Evolutionary conservation across 2,329 filamentous ascomycete species (phyloP), one percentile per base, ranked within the genome.

Genomic region (Diaporthe ilicicola): DNA sequence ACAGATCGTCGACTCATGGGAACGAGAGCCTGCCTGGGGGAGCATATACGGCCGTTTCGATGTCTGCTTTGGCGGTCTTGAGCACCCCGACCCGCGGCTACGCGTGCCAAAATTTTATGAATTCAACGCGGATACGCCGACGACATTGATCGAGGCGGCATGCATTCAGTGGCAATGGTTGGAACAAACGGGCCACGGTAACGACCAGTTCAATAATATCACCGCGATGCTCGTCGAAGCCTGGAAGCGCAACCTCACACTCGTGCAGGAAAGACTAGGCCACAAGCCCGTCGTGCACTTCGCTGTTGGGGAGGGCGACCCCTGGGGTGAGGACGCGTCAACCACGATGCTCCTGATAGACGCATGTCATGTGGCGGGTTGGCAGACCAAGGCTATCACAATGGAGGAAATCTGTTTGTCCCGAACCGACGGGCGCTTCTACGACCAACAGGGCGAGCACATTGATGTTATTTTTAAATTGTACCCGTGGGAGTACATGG

Each of bases 101-200:
- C 17, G 70, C 8, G 27, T 44, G 9, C 70, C 70, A 24, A 65
- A 66, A 19, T 72, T 69, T 48, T 72, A 72, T 44, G 70, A 72
- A 39, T 72, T 72, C 50, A 72, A 72, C 66, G 70, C 70, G 9
- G 70, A 72, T 19, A 72, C 70, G 34, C 70, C 70, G 2, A 72
- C 67, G 17, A 66, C 70, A 19, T 24, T 72, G 34, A 24, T 72
- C n/a, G 70, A 72, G 59, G 37, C 67, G 6, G 67, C 42, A 1
- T 17, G 22, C 3, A 34, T 66, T n/a, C 70, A 72, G 50, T 70
- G 70, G 67, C 44, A 44, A 29, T 72, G 70, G 70, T 24, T 72
- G 12, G 67, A 72, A 51, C 70, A 72, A 39, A 72, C 67, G 22
- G 70, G 70, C 37, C 39, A 67, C 39, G 70, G 70, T 6, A 54